Conservation (phyloP, 1,284 basidiomycete species). For the Moesziomyces sp. region DNA sequence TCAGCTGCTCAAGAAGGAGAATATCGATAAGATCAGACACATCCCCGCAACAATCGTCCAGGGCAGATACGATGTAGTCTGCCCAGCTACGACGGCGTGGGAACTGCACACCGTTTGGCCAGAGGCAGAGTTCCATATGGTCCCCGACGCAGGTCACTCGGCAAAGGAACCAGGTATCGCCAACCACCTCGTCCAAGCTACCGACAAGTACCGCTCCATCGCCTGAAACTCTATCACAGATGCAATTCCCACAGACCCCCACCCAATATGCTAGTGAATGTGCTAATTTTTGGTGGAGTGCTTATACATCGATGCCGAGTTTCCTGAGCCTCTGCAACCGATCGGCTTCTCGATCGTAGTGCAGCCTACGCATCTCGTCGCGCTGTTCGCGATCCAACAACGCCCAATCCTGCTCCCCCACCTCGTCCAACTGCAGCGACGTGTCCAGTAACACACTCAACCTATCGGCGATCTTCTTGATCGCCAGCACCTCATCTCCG, state of each 20-base stretch:
- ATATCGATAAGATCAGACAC: slow-evolving; percentile 82
- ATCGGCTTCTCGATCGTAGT: slow-evolving; percentile 48
- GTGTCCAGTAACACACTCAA: slow-evolving; percentile 49
- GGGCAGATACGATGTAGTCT: slow-evolving; percentile 72
- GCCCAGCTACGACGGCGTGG: slow-evolving; percentile 69
- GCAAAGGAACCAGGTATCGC: slow-evolving; percentile 81
- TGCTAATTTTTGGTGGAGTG: not conserved
- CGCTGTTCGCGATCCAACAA: slow-evolving; percentile 26
- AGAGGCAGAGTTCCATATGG: slow-evolving; percentile 69
- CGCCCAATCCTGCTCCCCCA: slow-evolving; percentile 38
- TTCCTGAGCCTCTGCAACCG: slow-evolving; percentile 45
- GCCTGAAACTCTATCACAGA: not conserved
- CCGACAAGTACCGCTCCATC: slow-evolving; percentile 59
- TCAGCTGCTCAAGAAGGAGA: slow-evolving; percentile 82
- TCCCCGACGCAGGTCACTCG: slow-evolving; percentile 92
- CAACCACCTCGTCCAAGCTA: slow-evolving; percentile 78
- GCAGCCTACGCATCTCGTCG: slow-evolving; percentile 39
- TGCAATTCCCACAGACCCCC: not conserved
- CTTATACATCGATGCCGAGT: slow-evolving; percentile 45
- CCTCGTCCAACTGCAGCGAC: slow-evolving; percentile 41
- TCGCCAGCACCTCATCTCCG: slow-evolving; percentile 52
- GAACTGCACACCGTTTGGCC: slow-evolving; percentile 61
- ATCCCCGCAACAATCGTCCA: slow-evolving; percentile 82
- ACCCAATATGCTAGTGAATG: not conserved
- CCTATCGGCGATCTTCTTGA: slow-evolving; percentile 59